A percentile compares a stretch with the other conserved stretches of the same genome.
Evolutionary conservation across 306 rosid species (phyloP).

Genomic region (Quercus variabilis): DNA sequence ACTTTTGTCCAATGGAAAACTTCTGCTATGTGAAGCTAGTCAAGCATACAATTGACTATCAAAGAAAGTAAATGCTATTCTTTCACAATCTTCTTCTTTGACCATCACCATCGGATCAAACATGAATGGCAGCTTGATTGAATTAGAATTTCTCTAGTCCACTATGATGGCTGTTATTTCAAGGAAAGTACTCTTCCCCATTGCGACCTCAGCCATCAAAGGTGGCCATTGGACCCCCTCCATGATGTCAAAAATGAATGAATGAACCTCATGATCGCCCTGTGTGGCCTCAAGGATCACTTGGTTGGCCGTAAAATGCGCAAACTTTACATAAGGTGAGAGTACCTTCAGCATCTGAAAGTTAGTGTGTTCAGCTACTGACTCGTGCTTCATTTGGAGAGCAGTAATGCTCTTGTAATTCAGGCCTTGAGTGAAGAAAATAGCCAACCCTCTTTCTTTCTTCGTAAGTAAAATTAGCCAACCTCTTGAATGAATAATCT

Average conservation of each 20-base stretch:
- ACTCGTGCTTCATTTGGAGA: slow-evolving; percentile 4
- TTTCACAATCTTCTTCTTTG: slow-evolving; percentile 36
- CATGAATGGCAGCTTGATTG: slow-evolving; percentile 41
- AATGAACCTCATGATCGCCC: slow-evolving; percentile 40
- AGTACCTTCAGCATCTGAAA: slow-evolving; percentile 59
- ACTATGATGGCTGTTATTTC: slow-evolving; percentile 48
- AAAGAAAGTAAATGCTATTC: slow-evolving; percentile 17
- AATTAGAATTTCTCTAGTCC: slow-evolving; percentile 31
- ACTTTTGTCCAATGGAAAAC: slow-evolving; percentile 32
- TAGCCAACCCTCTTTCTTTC: slow-evolving; percentile 12
- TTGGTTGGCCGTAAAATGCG: slow-evolving; percentile 72
- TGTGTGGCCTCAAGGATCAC: slow-evolving; percentile 58
- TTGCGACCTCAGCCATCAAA: slow-evolving; percentile 58
- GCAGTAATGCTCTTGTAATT: slow-evolving; percentile 22
- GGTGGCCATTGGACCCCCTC: slow-evolving; percentile 75
- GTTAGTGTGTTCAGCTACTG: slow-evolving; percentile 29
- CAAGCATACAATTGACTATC: slow-evolving; percentile 48
- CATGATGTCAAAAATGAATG: slow-evolving; percentile 60
- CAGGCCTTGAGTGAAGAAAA: slow-evolving; percentile 50
- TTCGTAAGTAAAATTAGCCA: neutral
- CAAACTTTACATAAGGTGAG: slow-evolving; percentile 58
- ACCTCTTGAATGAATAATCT: slow-evolving; percentile 44
- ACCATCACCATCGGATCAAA: slow-evolving; percentile 42
- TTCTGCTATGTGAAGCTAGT: slow-evolving; percentile 39
- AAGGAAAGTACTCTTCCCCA: slow-evolving; percentile 37